phyloP scores from a whole-genome alignment of 345 rosid genomes.

The Arabidopsis arenosa region DNA sequence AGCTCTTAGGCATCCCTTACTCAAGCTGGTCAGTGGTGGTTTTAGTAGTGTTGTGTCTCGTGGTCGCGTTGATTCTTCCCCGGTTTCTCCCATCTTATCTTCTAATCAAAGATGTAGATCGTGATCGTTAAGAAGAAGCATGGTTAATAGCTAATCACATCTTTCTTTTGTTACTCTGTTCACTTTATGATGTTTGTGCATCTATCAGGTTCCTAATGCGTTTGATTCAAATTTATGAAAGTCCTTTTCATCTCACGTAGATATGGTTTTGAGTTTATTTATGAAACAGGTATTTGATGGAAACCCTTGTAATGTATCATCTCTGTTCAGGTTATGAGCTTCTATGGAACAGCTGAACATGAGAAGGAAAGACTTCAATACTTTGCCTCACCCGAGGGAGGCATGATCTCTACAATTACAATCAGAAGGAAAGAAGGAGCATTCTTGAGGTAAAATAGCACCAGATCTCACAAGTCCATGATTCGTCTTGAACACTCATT shows the following conservation, averaged over 20 bases:
- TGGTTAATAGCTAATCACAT: neutral
- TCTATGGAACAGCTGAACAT: slow-evolving; percentile 75
- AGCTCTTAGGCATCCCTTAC: slow-evolving; percentile 70
- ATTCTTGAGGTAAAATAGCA: slow-evolving; percentile 74
- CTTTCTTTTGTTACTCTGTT: neutral
- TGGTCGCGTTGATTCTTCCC: slow-evolving; percentile 58
- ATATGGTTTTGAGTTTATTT: neutral
- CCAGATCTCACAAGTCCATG: neutral
- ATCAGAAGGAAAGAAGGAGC: slow-evolving; percentile 89
- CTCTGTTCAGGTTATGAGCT: slow-evolving; percentile 76
- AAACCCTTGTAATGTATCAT: slow-evolving; percentile 11
- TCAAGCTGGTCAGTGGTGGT: slow-evolving; percentile 72
- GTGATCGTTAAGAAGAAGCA: slow-evolving; percentile 40
- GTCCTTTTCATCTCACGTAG: neutral
- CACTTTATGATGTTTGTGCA: slow-evolving; percentile 11
- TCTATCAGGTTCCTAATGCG: neutral
- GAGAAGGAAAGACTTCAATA: slow-evolving; percentile 89
- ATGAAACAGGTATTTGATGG: slow-evolving; percentile 25
- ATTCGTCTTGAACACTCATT: slow-evolving; percentile 14
- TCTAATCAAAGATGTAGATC: slow-evolving; percentile 48
- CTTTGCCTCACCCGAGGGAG: slow-evolving; percentile 92
- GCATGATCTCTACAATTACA: slow-evolving; percentile 91
- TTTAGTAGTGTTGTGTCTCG: slow-evolving; percentile 65
- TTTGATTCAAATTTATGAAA: slow-evolving; percentile 4
- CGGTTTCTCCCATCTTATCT: slow-evolving; percentile 59